phyloP scores from a whole-genome alignment of 257 asterid genomes.

The Salvia miltiorrhiza region DNA sequence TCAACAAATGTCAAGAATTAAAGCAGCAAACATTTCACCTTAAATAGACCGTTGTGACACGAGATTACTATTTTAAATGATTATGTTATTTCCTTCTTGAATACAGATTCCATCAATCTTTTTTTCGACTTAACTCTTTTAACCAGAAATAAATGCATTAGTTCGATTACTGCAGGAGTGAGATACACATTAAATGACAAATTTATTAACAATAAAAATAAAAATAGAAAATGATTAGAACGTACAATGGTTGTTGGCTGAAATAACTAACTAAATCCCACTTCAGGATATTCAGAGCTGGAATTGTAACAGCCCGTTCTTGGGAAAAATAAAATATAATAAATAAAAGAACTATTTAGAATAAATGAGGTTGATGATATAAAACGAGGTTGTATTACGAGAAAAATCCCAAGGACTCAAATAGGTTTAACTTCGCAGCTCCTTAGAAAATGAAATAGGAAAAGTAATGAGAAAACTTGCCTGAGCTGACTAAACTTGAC shows the following conservation, averaged over 20 bases:
- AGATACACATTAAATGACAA: background rate
- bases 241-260: background rate
- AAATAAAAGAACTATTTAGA: no score
- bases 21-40: background rate
- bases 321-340: no score
- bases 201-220: background rate
- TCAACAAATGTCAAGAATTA: background rate
- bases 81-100: background rate
- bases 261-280: background rate
- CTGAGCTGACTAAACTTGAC: no score
- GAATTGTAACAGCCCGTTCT: no score
- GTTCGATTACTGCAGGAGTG: background rate
- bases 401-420: no score
- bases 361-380: no score
- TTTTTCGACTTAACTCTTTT: no score
- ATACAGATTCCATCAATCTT: background rate
- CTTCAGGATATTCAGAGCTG: constrained; percentile 4
- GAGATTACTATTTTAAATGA: background rate
- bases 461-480: no score
- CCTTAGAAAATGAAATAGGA: no score
- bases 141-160: background rate
- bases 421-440: no score
- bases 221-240: background rate
- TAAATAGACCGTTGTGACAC: background rate
- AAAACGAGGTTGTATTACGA: no score